These are phyloP conservation scores for Aspergillus phoenicis DNA, from an alignment of 2,329 filamentous ascomycete species.

Conservation along the genomic window DNA sequence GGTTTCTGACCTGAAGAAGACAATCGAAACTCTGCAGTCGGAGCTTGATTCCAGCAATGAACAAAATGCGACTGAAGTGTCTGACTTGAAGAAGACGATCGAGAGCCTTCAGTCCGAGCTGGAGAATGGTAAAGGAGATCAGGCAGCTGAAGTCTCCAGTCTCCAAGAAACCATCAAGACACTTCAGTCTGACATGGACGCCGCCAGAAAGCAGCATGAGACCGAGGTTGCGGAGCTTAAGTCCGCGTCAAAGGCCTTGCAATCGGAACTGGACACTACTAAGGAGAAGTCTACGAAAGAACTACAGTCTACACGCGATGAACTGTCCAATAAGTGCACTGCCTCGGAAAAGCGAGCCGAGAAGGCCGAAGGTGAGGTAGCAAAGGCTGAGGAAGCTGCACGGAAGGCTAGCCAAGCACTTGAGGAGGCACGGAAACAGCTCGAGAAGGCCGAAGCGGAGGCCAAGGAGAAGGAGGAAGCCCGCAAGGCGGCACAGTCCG, in stretches of 20 bases:
- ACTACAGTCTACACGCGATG: constrained; percentile 58
- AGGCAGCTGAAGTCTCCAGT: constrained; percentile 61
- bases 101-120: constrained; percentile 56
- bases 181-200: constrained; percentile 51
- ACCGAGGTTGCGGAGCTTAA: constrained; percentile 63
- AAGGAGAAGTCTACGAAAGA: constrained; percentile 56
- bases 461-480: constrained; percentile 60
- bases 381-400: constrained; percentile 44
- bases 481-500: constrained; percentile 65
- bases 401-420: constrained; percentile 55
- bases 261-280: constrained; percentile 52
- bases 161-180: constrained; percentile 59
- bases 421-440: constrained; percentile 44
- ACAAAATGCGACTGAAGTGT: constrained; percentile 56
- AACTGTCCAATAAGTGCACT: constrained; percentile 49
- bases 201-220: constrained; percentile 63
- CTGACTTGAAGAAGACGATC: constrained; percentile 51
- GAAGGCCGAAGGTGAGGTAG: constrained; percentile 32
- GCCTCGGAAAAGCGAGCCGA: constrained; percentile 56
- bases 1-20: constrained; percentile 60
- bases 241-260: constrained; percentile 60
- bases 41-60: constrained; percentile 52
- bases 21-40: constrained; percentile 59
- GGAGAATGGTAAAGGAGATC: constrained; percentile 50
- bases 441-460: constrained; percentile 37